These are phyloP conservation scores for Apiospora koreana DNA, from an alignment of 2,329 filamentous ascomycete species.

Conservation along the genomic window DNA sequence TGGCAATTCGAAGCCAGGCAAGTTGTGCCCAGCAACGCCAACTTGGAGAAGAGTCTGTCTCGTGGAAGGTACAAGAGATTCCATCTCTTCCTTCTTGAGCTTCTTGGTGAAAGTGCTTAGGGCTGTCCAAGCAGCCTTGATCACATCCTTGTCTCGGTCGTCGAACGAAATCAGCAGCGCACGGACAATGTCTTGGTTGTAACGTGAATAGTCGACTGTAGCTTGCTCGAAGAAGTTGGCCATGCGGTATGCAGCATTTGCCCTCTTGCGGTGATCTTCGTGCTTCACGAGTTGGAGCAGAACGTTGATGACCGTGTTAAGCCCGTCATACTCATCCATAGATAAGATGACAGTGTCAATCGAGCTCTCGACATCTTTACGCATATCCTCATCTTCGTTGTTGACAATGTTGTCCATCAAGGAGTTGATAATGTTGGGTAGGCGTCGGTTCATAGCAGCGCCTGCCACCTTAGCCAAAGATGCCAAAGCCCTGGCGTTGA, in stretches of 20 bases:
- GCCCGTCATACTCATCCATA: slow-evolving; percentile 92
- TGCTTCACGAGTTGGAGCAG: slow-evolving; percentile 87
- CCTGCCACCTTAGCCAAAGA: slow-evolving; percentile 92
- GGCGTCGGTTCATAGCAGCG: slow-evolving; percentile 82
- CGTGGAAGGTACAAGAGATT: slow-evolving; percentile 83
- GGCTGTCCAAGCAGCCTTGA: slow-evolving; percentile 87
- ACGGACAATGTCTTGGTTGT: slow-evolving; percentile 93
- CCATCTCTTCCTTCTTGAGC: slow-evolving; percentile 97
- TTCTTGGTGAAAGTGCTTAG: slow-evolving; percentile 85
- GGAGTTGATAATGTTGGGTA: slow-evolving; percentile 89
- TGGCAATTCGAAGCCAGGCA: slow-evolving; percentile 86
- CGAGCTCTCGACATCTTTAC: slow-evolving; percentile 71
- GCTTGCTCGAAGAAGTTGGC: slow-evolving; percentile 82
- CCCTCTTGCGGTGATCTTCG: slow-evolving; percentile 84
- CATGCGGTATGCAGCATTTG: slow-evolving; percentile 76
- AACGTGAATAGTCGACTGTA: slow-evolving; percentile 88
- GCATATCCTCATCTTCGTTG: slow-evolving; percentile 72
- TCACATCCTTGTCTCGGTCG: slow-evolving; percentile 78
- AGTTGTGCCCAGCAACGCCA: slow-evolving; percentile 79
- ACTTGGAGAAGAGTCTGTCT: slow-evolving; percentile 84
- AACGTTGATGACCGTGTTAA: slow-evolving; percentile 94
- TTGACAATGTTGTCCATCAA: slow-evolving; percentile 90
- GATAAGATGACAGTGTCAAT: slow-evolving; percentile 90
- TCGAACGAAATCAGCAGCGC: slow-evolving; percentile 90
- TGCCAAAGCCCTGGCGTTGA: slow-evolving; percentile 92